These are phyloP conservation scores for Bacterosira constricta DNA, from an alignment of 108 stramenopile species.

Conservation along the genomic window DNA sequence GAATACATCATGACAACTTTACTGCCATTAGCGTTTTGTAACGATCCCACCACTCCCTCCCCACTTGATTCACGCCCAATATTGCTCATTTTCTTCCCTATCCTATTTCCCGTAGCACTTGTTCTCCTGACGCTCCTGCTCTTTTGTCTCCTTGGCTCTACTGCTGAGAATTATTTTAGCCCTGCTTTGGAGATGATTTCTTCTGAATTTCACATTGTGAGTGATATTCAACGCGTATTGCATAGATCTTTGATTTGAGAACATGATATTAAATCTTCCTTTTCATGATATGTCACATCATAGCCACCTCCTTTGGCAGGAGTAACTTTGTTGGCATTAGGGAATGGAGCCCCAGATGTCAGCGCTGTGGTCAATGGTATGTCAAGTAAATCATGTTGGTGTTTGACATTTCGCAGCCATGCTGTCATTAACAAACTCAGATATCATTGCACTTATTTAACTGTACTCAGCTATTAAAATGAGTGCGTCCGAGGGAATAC, in stretches of 20 bases:
- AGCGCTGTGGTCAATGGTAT: slow-evolving; percentile 56
- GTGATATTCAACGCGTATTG: slow-evolving; percentile 69
- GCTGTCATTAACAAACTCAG: too few relatives aligned
- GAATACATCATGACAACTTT: slow-evolving; percentile 13
- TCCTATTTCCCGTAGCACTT: slow-evolving; percentile 18
- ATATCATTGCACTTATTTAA: too few relatives aligned
- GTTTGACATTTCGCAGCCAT: too few relatives aligned
- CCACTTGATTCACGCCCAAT: slow-evolving; percentile 5
- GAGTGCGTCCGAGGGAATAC: slow-evolving; percentile 40
- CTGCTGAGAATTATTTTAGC: slow-evolving; percentile 76
- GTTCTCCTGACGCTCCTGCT: slow-evolving; percentile 11
- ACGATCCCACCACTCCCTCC: not conserved
- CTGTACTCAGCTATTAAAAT: slow-evolving; percentile 43
- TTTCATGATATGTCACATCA: not conserved
- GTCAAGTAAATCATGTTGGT: too few relatives aligned
- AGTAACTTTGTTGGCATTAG: slow-evolving; percentile 79
- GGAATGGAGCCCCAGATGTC: slow-evolving; percentile 81
- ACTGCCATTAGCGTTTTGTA: slow-evolving; percentile 28
- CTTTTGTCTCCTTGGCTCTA: slow-evolving; percentile 58
- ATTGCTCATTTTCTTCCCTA: slow-evolving; percentile 4
- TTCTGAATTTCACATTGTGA: slow-evolving; percentile 49
- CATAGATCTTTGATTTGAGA: not conserved
- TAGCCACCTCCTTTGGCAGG: too few relatives aligned
- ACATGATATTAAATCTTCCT: not conserved
- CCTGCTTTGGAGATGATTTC: slow-evolving; percentile 66